Base-by-base conservation (phyloP, 805 yeast genomes). In the Danielia reshetovae region DNA sequence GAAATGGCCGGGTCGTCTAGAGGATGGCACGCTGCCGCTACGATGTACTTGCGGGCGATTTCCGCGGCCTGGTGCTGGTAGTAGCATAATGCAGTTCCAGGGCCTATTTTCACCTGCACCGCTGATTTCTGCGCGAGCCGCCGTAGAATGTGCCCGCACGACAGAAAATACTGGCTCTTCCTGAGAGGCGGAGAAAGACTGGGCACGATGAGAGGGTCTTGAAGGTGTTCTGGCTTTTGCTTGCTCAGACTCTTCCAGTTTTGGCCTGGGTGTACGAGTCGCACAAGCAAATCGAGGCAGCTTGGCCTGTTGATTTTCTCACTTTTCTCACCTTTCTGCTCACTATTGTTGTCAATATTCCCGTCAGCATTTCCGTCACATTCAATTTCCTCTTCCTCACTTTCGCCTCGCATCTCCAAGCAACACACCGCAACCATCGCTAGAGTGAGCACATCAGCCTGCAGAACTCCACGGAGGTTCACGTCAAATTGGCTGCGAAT, bases 1-100 rank as follows among this genome's bases (percentile, higher is more conserved):
- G 27, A 24, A 10, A 42, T 35, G 16, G 10, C 28, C 1, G 49
- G 49, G 25, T 38, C 32, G 22, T 45, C 49, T 8, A 14, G 15
- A 5, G 46, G 43, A 23, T 43, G 48, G 23, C 29, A 23, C 3
- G 43, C 43, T 6, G 49, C 39, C 2, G 47, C 39, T 5, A 43
- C 16, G 13, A 34, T 37, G 16, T 40, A 45, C 26, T 40, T 40
- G 11, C 43, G 38, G 5, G 47, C 35, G 18, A 36, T 34, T 32
- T 45, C 49, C 9, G 39, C 34, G 5, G 29, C 27, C 4, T 19
- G 27, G 4, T 25, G 18, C 4, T 40, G 39, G n/a, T 25, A 27
- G 28, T 27, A 21, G 9, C 39, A 7, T 4, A 7, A 7, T 7
- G 36, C 46, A 7, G 14, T 12, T 8, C 6, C 16, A n/a, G 6